Conservation (phyloP, 495 filamentous ascomycete genomes). For the Hyaloscypha hepaticicola region DNA sequence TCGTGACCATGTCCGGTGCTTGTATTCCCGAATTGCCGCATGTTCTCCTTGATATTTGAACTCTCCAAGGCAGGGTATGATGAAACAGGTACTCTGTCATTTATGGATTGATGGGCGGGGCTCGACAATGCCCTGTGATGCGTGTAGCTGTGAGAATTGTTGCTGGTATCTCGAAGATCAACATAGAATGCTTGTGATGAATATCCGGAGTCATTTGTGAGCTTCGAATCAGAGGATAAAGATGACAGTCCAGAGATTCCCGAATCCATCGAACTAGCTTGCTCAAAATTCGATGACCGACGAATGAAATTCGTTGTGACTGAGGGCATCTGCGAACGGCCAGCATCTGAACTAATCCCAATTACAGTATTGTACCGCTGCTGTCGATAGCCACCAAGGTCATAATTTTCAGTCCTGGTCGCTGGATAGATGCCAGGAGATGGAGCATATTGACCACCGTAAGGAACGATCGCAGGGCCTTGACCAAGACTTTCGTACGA, state of each 20-base stretch:
- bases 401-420: slow-evolving; percentile 24
- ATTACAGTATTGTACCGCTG: slow-evolving; percentile 25
- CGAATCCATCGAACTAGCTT: slow-evolving; percentile 23
- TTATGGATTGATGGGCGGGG: slow-evolving; percentile 17
- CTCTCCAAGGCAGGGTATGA: slow-evolving; percentile 18
- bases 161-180: slow-evolving; percentile 18
- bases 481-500: slow-evolving; percentile 16
- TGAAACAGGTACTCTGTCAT: slow-evolving; percentile 14
- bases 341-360: slow-evolving; percentile 17
- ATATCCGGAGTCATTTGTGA: slow-evolving; percentile 29
- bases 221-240: slow-evolving; percentile 21
- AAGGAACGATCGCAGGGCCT: slow-evolving; percentile 6
- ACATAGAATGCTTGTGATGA: slow-evolving; percentile 24
- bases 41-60: slow-evolving; percentile 14
- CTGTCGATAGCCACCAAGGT: slow-evolving; percentile 21
- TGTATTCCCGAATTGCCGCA: slow-evolving; percentile 29
- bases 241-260: slow-evolving; percentile 22
- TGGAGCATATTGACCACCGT: slow-evolving; percentile 19
- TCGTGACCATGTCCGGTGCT: slow-evolving; percentile 31
- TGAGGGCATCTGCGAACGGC: slow-evolving; percentile 20
- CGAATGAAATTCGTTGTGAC: slow-evolving; percentile 20
- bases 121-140: slow-evolving; percentile 25
- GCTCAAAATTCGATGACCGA: slow-evolving; percentile 24
- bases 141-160: slow-evolving; percentile 16
- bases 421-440: slow-evolving; percentile 23